These are phyloP conservation scores for Ceratocystis ficicola DNA, from an alignment of 2,329 filamentous ascomycete genomes.

Conservation along the genomic window DNA sequence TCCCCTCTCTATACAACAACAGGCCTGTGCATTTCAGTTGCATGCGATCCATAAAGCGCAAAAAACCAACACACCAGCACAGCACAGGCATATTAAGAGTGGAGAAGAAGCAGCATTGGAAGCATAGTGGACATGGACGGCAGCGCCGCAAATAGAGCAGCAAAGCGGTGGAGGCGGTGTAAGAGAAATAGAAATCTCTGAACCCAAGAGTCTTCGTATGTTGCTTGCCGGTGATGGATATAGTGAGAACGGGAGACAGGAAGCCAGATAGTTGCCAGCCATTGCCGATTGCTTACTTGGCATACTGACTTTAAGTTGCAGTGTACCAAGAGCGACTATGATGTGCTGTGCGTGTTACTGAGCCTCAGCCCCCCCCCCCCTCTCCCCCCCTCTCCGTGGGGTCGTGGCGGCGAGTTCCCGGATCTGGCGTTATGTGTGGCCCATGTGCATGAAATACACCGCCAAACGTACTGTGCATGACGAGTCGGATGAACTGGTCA, in stretches of 20 bases:
- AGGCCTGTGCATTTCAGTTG: not conserved
- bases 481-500: not conserved
- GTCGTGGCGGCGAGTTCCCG: not conserved
- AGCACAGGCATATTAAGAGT: not conserved
- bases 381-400: too few relatives aligned
- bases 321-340: not conserved
- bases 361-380: too few relatives aligned
- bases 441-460: constrained; percentile 1
- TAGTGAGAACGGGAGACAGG: not conserved
- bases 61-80: not conserved
- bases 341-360: too few relatives aligned
- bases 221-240: not conserved
- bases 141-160: not conserved
- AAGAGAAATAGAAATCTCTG: not conserved
- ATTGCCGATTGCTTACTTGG: not conserved
- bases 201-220: not conserved
- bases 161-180: not conserved
- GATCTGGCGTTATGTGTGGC: not conserved
- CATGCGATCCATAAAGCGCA: not conserved
- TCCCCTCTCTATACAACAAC: not conserved
- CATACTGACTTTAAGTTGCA: not conserved
- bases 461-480: not conserved
- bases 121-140: too few relatives aligned
- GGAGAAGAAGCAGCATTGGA: not conserved
- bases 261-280: not conserved